phyloP scores from a whole-genome alignment of 2,329 filamentous ascomycete genomes.

The Phialophora verrucosa region DNA sequence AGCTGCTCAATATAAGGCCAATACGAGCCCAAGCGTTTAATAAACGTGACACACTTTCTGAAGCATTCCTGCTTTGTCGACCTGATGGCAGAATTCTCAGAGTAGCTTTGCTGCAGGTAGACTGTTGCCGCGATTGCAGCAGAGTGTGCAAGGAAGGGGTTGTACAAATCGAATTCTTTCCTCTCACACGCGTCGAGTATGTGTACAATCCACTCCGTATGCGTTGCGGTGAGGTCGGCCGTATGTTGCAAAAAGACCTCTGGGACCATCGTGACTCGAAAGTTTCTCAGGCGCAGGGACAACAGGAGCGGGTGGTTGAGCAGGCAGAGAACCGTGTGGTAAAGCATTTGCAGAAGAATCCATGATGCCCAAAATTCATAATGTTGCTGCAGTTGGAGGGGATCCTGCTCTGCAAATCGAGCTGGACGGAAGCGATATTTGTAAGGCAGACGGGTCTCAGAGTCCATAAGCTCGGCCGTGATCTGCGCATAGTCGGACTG shows the following conservation, averaged over 20 bases:
- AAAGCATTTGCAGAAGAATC: constrained; percentile 60
- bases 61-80: constrained; percentile 53
- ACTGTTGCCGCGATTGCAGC: constrained; percentile 61
- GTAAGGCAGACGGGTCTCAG: constrained; percentile 59
- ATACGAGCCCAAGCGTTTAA: constrained; percentile 48
- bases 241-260: constrained; percentile 62
- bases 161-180: constrained; percentile 54
- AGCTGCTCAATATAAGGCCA: constrained; percentile 56
- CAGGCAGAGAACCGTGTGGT: constrained; percentile 60
- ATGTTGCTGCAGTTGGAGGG: constrained; percentile 52
- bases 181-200: constrained; percentile 56
- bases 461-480: constrained; percentile 57
- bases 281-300: constrained; percentile 59
- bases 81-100: constrained; percentile 48
- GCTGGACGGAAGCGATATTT: constrained; percentile 59
- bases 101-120: constrained; percentile 60
- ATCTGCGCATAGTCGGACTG: constrained; percentile 61
- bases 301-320: constrained; percentile 62
- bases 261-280: constrained; percentile 56
- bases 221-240: constrained; percentile 58
- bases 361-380: constrained; percentile 61
- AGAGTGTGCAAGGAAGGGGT: constrained; percentile 57
- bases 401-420: constrained; percentile 52
- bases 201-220: constrained; percentile 61
- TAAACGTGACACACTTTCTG: constrained; percentile 53